Evolutionary conservation across 495 filamentous ascomycete genomes (phyloP).

Genomic region (Penicillium waksmanii): DNA sequence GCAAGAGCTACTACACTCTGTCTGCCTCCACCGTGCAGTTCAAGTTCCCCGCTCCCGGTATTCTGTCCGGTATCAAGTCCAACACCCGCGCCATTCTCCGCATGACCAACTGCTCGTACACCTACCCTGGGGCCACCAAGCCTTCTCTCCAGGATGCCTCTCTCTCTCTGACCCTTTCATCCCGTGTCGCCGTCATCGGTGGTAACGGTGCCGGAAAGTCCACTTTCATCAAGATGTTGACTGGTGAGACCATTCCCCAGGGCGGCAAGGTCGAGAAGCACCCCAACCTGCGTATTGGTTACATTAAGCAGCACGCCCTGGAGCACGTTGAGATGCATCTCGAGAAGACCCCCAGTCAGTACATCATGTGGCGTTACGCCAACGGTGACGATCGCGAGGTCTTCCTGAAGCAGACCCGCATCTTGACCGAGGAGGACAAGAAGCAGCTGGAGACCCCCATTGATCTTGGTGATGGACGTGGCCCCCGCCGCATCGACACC

Average conservation of each 20-base stretch:
- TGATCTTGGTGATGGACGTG: conserved; percentile 80
- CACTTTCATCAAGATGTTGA: conserved; percentile 95
- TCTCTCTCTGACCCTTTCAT: conserved; percentile 83
- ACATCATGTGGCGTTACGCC: conserved; percentile 97
- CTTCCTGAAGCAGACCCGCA: conserved; percentile 93
- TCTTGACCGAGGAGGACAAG: conserved; percentile 81
- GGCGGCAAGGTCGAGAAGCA: conserved; percentile 94
- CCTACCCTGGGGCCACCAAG: conserved; percentile 83
- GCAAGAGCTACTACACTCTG: conserved; percentile 97
- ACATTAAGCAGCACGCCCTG: conserved; percentile 98
- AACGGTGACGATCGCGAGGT: conserved; percentile 98
- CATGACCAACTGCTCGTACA: conserved; percentile 89
- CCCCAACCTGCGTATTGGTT: conserved; percentile 97
- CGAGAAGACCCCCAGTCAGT: conserved; percentile 98
- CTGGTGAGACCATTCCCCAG: conserved; percentile 91
- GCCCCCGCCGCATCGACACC: conserved; percentile 76
- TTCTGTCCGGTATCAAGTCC: conserved; percentile 94
- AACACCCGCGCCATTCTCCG: conserved; percentile 90
- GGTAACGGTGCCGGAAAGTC: conserved; percentile 98
- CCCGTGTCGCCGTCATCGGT: conserved; percentile 92
- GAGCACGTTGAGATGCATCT: conserved; percentile 99
- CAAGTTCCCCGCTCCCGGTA: conserved; percentile 96
- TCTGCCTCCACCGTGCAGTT: conserved; percentile 89
- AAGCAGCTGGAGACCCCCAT: conserved; percentile 88
- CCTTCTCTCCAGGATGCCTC: conserved; percentile 88